phyloP scores from a whole-genome alignment of 2,329 filamentous ascomycete species.

The Venturia aucupariae region DNA sequence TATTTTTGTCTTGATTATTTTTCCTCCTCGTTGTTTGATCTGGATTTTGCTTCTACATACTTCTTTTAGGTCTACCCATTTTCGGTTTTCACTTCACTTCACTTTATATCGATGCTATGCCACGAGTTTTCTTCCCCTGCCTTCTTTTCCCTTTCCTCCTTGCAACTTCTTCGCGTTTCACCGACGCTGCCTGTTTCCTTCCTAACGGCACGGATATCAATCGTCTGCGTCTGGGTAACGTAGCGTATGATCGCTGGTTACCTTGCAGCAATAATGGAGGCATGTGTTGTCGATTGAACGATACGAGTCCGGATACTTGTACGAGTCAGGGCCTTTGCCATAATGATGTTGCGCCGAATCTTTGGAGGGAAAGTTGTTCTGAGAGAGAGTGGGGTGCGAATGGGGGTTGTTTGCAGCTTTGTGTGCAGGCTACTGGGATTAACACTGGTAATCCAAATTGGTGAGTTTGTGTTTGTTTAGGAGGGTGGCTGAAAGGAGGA shows the following conservation, averaged over 20 bases:
- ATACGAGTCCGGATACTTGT: not conserved
- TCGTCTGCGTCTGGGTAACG: not conserved
- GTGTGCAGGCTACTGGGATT: not conserved
- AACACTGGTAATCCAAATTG: slow-evolving; percentile 1
- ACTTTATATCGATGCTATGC: not conserved
- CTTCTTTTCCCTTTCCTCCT: not conserved
- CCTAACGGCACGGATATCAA: slow-evolving; percentile 3
- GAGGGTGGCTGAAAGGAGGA: not conserved
- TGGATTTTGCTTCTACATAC: no score
- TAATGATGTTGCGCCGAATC: not conserved
- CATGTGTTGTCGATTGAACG: slow-evolving; percentile 1
- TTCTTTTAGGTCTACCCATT: not conserved
- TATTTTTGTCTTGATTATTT: not conserved
- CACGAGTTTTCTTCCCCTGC: not conserved
- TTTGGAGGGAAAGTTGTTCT: slow-evolving; percentile 5
- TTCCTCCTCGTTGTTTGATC: not conserved
- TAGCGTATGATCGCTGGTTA: not conserved
- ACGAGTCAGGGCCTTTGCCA: not conserved
- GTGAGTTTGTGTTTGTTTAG: not conserved
- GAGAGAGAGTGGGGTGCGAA: not conserved
- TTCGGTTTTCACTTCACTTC: not conserved
- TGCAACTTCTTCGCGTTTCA: not conserved
- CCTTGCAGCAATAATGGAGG: not conserved
- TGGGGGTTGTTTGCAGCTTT: not conserved
- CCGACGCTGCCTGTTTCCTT: not conserved